A percentile compares a stretch with the other conserved stretches of the same genome.
Conservation (phyloP, 495 filamentous ascomycete genomes). For the Penicillium parvum region DNA sequence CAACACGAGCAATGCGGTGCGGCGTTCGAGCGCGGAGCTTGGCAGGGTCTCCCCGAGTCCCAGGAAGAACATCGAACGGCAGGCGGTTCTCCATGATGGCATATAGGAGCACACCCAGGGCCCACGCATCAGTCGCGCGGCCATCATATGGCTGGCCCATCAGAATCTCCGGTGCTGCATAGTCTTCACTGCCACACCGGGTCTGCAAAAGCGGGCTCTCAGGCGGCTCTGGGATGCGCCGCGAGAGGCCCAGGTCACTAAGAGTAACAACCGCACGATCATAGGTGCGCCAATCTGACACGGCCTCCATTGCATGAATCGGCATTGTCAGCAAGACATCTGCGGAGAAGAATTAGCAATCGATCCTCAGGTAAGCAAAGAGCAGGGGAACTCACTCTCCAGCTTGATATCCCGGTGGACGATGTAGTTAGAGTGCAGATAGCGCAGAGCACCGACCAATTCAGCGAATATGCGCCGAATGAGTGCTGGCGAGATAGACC, state of each 20-base stretch:
- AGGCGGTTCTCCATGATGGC: constrained; percentile 87
- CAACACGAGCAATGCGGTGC: constrained; percentile 89
- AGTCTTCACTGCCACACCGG: constrained; percentile 92
- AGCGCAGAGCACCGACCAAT: constrained; percentile 75
- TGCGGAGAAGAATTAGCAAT: constrained; percentile 28
- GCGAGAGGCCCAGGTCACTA: constrained; percentile 87
- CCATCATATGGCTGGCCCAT: constrained; percentile 95
- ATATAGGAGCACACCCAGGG: constrained; percentile 87
- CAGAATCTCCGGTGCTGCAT: constrained; percentile 92
- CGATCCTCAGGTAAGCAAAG: not conserved
- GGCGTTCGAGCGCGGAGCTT: constrained; percentile 70
- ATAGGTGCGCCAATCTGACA: constrained; percentile 63
- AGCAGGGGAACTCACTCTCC: constrained; percentile 64
- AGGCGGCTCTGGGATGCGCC: constrained; percentile 69
- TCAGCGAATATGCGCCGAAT: constrained; percentile 88
- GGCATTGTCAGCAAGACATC: constrained; percentile 88
- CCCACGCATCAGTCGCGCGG: constrained; percentile 89
- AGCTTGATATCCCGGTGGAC: constrained; percentile 97
- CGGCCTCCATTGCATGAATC: constrained; percentile 43
- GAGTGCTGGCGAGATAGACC: constrained; percentile 60
- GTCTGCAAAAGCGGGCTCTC: constrained; percentile 72
- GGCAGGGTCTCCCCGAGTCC: constrained; percentile 63
- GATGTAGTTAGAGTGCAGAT: constrained; percentile 80
- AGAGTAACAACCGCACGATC: constrained; percentile 80
- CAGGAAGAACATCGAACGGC: constrained; percentile 84